Percentiles rank a stretch among this genome's conserved stretches.
Evolutionary conservation across 192 early-diverging fungal genomes (phyloP).

Genomic region (Backusella morwellensis): DNA sequence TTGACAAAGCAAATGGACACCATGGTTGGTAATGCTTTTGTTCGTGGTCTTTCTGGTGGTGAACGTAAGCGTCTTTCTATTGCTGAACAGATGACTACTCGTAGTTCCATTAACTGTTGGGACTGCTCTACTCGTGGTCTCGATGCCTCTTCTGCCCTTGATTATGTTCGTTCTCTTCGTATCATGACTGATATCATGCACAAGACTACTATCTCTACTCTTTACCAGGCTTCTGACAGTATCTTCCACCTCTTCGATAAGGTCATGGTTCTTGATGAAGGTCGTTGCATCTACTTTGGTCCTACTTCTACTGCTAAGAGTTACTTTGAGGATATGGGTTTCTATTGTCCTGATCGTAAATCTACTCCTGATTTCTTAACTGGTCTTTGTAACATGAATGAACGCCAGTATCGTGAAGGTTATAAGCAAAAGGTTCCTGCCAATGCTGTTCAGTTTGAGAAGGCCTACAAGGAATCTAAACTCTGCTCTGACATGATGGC

Average conservation of each 20-base stretch:
- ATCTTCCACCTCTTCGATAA: constrained; percentile 65
- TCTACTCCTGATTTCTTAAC: constrained; percentile 67
- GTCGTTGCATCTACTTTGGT: constrained; percentile 65
- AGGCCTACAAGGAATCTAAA: constrained; percentile 39
- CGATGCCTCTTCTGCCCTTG: constrained; percentile 79
- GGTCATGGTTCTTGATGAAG: constrained; percentile 64
- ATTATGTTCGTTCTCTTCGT: constrained; percentile 72
- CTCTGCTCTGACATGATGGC: constrained; percentile 29
- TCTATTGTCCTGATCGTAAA: constrained; percentile 51
- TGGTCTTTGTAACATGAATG: constrained; percentile 56
- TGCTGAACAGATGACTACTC: constrained; percentile 71
- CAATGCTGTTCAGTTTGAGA: constrained; percentile 58
- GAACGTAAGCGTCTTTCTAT: constrained; percentile 76
- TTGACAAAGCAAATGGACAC: constrained; percentile 58
- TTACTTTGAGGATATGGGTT: constrained; percentile 55
- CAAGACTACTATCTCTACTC: constrained; percentile 59
- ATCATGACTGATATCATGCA: constrained; percentile 66
- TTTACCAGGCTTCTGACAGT: constrained; percentile 73
- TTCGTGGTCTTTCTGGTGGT: constrained; percentile 74
- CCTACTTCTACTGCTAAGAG: constrained; percentile 41
- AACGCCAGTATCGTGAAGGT: constrained; percentile 48
- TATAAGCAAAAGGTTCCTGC: constrained; percentile 47
- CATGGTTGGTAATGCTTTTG: constrained; percentile 67
- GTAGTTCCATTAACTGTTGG: constrained; percentile 62
- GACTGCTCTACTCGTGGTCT: constrained; percentile 75